Base-by-base conservation (phyloP, 805 yeast species). In the Candida corydali region DNA sequence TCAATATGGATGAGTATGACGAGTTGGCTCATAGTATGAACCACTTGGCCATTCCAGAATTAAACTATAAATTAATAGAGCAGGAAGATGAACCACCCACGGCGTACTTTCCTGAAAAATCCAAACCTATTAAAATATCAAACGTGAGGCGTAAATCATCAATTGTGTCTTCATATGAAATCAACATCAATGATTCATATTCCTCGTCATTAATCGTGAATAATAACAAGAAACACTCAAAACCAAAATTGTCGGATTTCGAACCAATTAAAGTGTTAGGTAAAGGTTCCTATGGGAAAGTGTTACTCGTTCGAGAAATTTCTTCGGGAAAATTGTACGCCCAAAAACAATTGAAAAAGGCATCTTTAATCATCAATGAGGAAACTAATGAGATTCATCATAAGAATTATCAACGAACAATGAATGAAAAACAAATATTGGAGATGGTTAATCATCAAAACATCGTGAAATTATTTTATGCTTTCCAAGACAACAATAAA, bases 211-310 rank as follows among this genome's bases (percentile, higher is more conserved):
- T 55, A 7, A 40, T 48, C 6, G 37, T 40, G 18, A 44, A 40
- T 37, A 43, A 40, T 17, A 15, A 32, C 6, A 26, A 29, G 10
- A 26, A 36, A 15, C n/a, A 3, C 17, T 53, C 52, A 39, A 50
- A 52, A 43, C 62, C 65, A 16, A 51, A 49, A 34, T 49, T 65
- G 22, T 43, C 55, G 2, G 73, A 67, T 44, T 67, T 67, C 38
- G 65, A 59, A 37, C 70, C 71, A 5, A 51, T 67, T 28, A 65
- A 61, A 46, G 73, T 67, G 5, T 48, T 67, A 36, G 73, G 73
- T 16, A 59, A 56, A 43, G 73, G 73, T 3, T 59, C 69, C 10
- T 67, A 63, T 42, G 73, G 73, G 3, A 67, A 67, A 36, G 73
- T 67, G 15, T 49, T 63, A 16, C 48, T 67, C 29, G 73, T 67